These are phyloP conservation scores for Iberis pinnata DNA, from an alignment of 345 rosid species.

Conservation along the genomic window DNA sequence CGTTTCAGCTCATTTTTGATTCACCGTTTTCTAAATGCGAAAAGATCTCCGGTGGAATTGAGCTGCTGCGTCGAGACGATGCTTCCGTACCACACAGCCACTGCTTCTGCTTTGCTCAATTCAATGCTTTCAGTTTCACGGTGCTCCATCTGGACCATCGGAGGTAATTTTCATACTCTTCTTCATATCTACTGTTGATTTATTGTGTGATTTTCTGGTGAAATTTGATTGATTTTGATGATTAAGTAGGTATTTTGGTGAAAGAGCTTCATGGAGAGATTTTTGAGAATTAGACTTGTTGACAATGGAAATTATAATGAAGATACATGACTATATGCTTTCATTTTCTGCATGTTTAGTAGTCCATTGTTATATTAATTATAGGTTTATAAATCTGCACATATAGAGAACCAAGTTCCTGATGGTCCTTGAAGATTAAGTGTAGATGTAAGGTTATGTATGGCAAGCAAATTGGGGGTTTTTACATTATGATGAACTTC, in stretches of 20 bases:
- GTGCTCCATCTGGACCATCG: slow-evolving; percentile 50
- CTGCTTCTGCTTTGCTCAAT: slow-evolving; percentile 78
- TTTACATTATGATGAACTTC: neutral
- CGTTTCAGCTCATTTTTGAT: neutral
- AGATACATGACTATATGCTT: neutral
- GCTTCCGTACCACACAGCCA: slow-evolving; percentile 81
- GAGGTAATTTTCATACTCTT: slow-evolving; percentile 31
- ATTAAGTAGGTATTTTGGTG: neutral
- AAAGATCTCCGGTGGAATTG: slow-evolving; percentile 70
- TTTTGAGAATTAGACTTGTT: too few species aligned
- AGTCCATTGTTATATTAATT: neutral
- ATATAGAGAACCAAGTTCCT: neutral
- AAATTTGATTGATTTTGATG: too few species aligned
- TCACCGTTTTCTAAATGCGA: neutral
- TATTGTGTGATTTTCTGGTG: neutral
- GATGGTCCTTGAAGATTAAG: neutral
- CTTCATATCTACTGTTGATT: too few species aligned
- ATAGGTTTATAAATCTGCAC: neutral
- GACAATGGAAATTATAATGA: neutral
- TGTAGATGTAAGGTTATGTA: neutral
- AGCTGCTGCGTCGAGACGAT: slow-evolving; percentile 71
- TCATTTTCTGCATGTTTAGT: neutral
- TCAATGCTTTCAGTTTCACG: slow-evolving; percentile 72
- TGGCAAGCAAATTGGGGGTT: neutral
- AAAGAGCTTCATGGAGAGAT: too few species aligned